Base-by-base conservation (phyloP, 164 flowering plant genomes). In the Kalanchoe fedtschenkoi region DNA sequence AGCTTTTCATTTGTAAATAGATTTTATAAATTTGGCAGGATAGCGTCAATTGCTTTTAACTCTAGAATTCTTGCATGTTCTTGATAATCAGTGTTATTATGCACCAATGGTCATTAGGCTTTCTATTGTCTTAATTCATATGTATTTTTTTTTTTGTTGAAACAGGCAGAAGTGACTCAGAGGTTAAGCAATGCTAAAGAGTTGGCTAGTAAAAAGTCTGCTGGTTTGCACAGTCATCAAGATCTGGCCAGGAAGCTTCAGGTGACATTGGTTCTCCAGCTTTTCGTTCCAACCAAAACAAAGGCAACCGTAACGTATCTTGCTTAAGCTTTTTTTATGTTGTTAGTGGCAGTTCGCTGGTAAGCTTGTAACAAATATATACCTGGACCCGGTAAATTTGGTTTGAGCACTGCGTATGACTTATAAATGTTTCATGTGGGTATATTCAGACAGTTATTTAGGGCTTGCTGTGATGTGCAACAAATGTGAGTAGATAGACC, bases 191-290 rank as follows among this genome's bases (percentile, higher is more conserved):
- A 75, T 77, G 85, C 85, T 1, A 90, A 87, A 69, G 97, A 85
- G 74, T 72, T 77, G 0, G 72, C 84, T 30, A 80, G 69, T 65
- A 88, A 81, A 67, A 47, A 47, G 16, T 78, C 88, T 64, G 70
- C 77, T 62, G 86, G 69, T 22, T 56, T 79, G 67, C 87, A 81
- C 57, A 86, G 88, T 68, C 99, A 93, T 65, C 91, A 83, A 74
- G 96, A 90, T 78, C 90, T 90, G 66, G 99, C 97, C 24, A 87
- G 47, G 79, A 93, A 90, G 79, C 95, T 93, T 75, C 95, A 88
- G 95, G 99, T 93, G n/a, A 34, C 11, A 66, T 2, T 15, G 15
- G 2, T 22, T 9, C 22, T 51, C 28, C 21, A 1, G 24, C 11
- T 3, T 37, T 30, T 9, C 4, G 16, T 24, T 24, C 55, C 15